Percentiles rank a stretch among this genome's conserved stretches.
Evolutionary conservation across 345 rosid species (phyloP).

Genomic region (Sapria himalayana): DNA sequence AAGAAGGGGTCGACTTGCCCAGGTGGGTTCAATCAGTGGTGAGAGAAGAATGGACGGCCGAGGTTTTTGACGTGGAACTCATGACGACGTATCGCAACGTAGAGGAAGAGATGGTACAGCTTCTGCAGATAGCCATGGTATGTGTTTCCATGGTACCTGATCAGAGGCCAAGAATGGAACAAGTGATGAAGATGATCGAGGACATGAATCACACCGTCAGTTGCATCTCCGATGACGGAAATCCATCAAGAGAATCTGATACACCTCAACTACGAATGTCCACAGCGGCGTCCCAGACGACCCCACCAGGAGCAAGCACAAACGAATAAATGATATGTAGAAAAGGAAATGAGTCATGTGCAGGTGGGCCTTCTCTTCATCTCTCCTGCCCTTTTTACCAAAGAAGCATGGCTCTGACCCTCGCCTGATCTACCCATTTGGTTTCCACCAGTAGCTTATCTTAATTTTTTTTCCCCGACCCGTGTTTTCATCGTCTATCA

Average conservation of each 20-base stretch:
- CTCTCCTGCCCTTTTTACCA: too few species aligned
- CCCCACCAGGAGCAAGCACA: too few species aligned
- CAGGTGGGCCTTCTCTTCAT: too few species aligned
- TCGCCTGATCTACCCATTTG: too few species aligned
- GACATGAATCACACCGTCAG: slow-evolving; percentile 74
- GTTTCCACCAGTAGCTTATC: too few species aligned
- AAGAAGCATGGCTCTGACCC: too few species aligned
- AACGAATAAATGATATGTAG: too few species aligned
- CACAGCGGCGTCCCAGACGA: too few species aligned
- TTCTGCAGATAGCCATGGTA: slow-evolving; percentile 83
- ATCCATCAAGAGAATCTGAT: slow-evolving; percentile 92
- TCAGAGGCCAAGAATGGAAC: slow-evolving; percentile 70
- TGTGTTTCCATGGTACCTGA: slow-evolving; percentile 80
- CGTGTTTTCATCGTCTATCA: too few species aligned
- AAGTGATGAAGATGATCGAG: slow-evolving; percentile 80
- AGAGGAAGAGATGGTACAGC: slow-evolving; percentile 96
- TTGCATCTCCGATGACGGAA: slow-evolving; percentile 61
- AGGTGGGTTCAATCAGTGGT: slow-evolving; percentile 97
- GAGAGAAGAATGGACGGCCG: slow-evolving; percentile 97
- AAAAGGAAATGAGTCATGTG: too few species aligned
- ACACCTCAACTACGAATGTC: too few species aligned
- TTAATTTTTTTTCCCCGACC: too few species aligned
- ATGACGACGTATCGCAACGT: slow-evolving; percentile 78
- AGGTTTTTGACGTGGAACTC: slow-evolving; percentile 79
- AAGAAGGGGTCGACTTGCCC: slow-evolving; percentile 89